Conservation (phyloP, 2,329 filamentous ascomycete genomes). For the Zopfia rhizophila region DNA sequence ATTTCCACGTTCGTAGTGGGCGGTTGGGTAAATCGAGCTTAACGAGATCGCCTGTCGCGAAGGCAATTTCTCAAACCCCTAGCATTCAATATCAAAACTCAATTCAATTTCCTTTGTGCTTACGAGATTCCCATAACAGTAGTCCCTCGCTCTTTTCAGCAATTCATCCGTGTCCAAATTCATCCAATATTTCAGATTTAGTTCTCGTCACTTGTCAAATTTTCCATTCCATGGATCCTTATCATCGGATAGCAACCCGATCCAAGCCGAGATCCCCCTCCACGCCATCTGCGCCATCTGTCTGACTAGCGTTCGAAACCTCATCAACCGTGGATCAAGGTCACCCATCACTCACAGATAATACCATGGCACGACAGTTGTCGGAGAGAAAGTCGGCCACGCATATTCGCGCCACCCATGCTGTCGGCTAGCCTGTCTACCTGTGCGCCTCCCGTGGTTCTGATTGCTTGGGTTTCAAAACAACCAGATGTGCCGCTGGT, state of each 20-base stretch:
- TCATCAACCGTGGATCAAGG: constrained; percentile 12
- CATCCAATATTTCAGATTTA: no score
- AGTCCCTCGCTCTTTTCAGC: constrained; percentile 3
- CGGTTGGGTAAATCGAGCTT: constrained; percentile 35
- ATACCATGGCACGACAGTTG: constrained; percentile 9
- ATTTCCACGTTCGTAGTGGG: constrained; percentile 17
- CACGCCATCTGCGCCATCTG: constrained; percentile 14
- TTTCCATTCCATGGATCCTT: constrained; percentile 2
- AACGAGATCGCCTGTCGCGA: constrained; percentile 13
- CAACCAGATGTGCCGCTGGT: no score
- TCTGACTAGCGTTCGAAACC: constrained; percentile 14
- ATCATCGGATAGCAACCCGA: constrained; percentile 16
- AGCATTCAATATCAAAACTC: constrained; percentile 20
- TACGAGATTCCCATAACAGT: constrained; percentile 1
- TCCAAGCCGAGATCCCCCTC: constrained; percentile 5
- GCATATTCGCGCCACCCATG: neutral
- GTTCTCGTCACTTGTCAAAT: neutral
- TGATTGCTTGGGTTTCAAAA: constrained; percentile 9
- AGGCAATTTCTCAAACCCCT: constrained; percentile 17
- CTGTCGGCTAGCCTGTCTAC: no score
- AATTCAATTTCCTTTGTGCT: constrained; percentile 6
- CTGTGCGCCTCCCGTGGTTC: constrained; percentile 1
- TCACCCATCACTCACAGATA: constrained; percentile 11
- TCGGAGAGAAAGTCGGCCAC: constrained; percentile 11
- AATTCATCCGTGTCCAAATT: constrained; percentile 11